Conservation (phyloP, 1,139 yeast genomes). For the Suhomyces terraborum region DNA sequence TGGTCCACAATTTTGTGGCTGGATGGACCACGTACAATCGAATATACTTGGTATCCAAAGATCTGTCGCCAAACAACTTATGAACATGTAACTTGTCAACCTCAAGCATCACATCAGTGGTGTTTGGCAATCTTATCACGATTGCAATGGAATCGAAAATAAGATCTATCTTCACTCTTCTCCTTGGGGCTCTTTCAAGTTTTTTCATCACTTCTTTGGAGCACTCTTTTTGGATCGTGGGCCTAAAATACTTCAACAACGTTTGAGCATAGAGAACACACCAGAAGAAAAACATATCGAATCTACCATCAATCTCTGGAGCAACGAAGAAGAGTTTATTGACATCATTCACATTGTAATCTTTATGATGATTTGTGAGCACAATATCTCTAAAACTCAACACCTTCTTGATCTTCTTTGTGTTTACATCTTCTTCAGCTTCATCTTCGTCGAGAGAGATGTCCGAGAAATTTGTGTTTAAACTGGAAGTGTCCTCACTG, state of each 20-base stretch:
- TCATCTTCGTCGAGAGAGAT: conserved; percentile 13
- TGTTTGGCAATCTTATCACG: conserved; percentile 51
- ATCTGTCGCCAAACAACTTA: conserved; percentile 32
- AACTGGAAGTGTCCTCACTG: conserved; percentile 40
- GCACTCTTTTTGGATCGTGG: conserved; percentile 35
- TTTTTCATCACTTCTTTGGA: conserved; percentile 29
- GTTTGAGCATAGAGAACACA: conserved; percentile 43
- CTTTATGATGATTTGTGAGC: conserved; percentile 26
- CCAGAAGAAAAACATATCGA: conserved; percentile 49
- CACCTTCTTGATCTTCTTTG: conserved; percentile 38
- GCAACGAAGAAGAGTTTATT: conserved; percentile 32
- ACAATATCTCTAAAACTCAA: conserved; percentile 31
- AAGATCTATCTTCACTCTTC: conserved; percentile 36
- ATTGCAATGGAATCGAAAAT: conserved; percentile 44
- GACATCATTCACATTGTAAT: conserved; percentile 24
- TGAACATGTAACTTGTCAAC: conserved; percentile 38
- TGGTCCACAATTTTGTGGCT: conserved; percentile 48
- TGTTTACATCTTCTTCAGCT: conserved; percentile 19
- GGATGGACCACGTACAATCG: conserved; percentile 60
- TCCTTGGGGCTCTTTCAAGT: conserved; percentile 25
- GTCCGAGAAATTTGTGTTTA: conserved; percentile 32
- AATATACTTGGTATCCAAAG: conserved; percentile 36
- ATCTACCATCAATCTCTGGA: conserved; percentile 43
- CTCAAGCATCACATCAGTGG: conserved; percentile 55
- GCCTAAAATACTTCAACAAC: conserved; percentile 39